These are phyloP conservation scores for Phlyctochytrium planicorne DNA, from an alignment of 192 early-diverging fungal species.

Conservation along the genomic window DNA sequence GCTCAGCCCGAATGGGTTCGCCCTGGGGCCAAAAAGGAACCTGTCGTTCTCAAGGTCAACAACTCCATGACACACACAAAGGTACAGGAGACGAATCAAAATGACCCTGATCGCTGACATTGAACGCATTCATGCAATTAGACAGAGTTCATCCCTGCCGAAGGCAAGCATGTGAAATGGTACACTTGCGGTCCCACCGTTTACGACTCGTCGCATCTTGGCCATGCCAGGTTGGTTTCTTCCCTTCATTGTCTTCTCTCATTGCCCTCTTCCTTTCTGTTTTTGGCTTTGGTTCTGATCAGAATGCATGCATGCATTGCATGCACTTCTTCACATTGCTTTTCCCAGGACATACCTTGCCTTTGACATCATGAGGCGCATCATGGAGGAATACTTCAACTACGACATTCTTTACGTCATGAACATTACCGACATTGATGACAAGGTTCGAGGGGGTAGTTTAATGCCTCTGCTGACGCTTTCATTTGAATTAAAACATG, in stretches of 20 bases:
- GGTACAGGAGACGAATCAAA: too few species aligned
- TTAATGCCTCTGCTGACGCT: background rate
- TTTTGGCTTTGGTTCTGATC: too few species aligned
- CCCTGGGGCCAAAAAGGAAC: too few species aligned
- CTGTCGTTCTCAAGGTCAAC: constrained; percentile 66
- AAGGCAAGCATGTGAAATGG: constrained; percentile 86
- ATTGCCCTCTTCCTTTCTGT: too few species aligned
- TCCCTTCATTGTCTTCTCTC: background rate
- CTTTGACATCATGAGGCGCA: constrained; percentile 89
- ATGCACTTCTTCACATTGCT: too few species aligned
- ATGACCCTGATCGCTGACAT: background rate
- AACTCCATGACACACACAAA: constrained; percentile 88
- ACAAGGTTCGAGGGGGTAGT: constrained; percentile 71
- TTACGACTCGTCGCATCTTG: constrained; percentile 93
- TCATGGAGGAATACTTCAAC: constrained; percentile 92
- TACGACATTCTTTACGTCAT: constrained; percentile 94
- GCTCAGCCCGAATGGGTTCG: too few species aligned
- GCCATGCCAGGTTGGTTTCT: constrained; percentile 78
- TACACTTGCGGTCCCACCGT: constrained; percentile 99
- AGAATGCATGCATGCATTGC: too few species aligned
- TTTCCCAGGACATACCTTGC: constrained; percentile 89
- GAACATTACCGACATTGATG: constrained; percentile 99
- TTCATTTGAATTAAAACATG: background rate
- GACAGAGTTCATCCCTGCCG: constrained; percentile 83
- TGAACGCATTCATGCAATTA: constrained; percentile 34